Base-by-base conservation (phyloP, 2,329 filamentous ascomycete genomes). In the Claviceps fusiformis region DNA sequence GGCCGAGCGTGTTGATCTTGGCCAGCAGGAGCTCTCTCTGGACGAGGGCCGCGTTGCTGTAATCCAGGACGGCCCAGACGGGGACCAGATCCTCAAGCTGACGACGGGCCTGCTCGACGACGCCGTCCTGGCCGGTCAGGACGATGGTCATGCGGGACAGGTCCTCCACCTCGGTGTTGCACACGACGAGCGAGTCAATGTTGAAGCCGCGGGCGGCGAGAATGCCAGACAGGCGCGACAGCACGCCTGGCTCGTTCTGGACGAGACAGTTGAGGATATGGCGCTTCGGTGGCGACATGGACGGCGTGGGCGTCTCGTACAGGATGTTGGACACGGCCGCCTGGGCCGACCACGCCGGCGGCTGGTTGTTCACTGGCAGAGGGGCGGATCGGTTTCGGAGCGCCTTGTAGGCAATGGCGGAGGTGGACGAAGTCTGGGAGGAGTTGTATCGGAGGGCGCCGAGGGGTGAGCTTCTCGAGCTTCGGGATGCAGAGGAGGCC, bases 71-170 rank as follows among this genome's bases (percentile, higher is more conserved):
- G 54, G 93, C 93, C 93, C 93, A 98, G 57, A 98, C 93, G 29
- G 93, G 93, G 29, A 98, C 93, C 52, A 98, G 77, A 66, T 98
- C 93, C 73, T 98, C 93, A 55, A 98, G 77, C 74, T 98, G 93
- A 60, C 93, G 81, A 60, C 93, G 83, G 55, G 93, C 93, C 75
- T 98, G 93, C 78, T 98, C 93, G 33, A 98, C 90, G 41, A 97
- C 92, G 54, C 92, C 92, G 65, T 97, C 93, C 73, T 96, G 91
- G 15, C 93, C 93, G 55, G 90, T 90, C 53, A 98, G 79, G 61
- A 98, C 93, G 66, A 98, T 97, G 56, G 93, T 98, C 93, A 98
- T 98, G 67, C 93, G 90, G 39, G 89, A 95, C 54, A 98, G 79
- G 66, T 98, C 93, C 64, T 92, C 88, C 31, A 98, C 91, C 73